Base-by-base conservation (phyloP, 495 filamentous ascomycete genomes). In the Penicillium canescens region DNA sequence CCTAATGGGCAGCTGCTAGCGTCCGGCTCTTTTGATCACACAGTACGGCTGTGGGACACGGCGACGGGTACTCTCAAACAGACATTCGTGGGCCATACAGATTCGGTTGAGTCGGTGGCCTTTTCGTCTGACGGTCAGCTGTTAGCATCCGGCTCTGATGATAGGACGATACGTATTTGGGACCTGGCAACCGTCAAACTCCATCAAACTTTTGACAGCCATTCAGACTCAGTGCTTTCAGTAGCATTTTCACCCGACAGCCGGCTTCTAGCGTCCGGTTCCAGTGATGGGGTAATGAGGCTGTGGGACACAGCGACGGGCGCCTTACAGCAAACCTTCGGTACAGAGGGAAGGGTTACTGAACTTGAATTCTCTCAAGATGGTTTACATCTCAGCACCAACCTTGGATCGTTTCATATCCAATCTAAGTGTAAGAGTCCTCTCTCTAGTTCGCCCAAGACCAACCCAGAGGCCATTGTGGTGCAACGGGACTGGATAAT, bases 281-380 rank as follows among this genome's bases (percentile, higher is more conserved):
- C 52, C n/a, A 0, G 1, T 6, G 63, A 74, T 51, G 6, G 45
- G 0, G 47, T 20, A 11, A 55, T 73, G 21, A 47, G 50, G 44
- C 52, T 74, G 49, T 74, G 65, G 71, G 62, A 75, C 48, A 3
- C 43, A 0, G 12, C 42, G 16, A 52, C 42, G 12, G 48, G 48
- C 6, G 26, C 4, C 5, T 6, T 42, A 18, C 51, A 55, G 26
- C 57, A 59, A 18, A 61, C 45, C 14, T 44, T 58, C 1, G 10
- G 4, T 21, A 42, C 24, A 0, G 10, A 40, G 11, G 28, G 26
- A 49, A 26, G 14, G 2, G 43, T 57, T 42, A 38, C 4, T 39
- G 20, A 53, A 39, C 36, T 61, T 7, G 40, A 50, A 2, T 61
- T 61, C 33, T 57, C 54, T 54, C 42, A 46, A 28, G 55, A 54